phyloP scores from a whole-genome alignment of 208 protist genomes.

The Trypanosoma caninum region DNA sequence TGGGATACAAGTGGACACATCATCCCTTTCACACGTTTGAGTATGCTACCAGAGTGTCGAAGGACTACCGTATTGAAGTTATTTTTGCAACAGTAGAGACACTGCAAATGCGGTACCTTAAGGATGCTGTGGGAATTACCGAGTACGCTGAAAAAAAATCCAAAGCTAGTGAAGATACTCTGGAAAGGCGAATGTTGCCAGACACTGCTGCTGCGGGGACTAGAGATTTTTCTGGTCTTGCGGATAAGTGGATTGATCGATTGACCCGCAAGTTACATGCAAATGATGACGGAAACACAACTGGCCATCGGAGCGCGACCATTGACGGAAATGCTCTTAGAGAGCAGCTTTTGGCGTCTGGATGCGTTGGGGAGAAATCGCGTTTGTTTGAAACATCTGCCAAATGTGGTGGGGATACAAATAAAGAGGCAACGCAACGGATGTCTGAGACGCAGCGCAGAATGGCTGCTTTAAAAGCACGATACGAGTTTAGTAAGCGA shows the following conservation, averaged over 20 bases:
- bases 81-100: conserved; percentile 86
- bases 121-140: conserved; percentile 67
- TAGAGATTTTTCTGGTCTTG: conserved; percentile 2
- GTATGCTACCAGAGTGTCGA: conserved; percentile 83
- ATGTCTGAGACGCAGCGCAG: conserved; percentile 39
- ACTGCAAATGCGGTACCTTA: conserved; percentile 51
- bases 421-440: neutral
- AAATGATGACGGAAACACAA: conserved; percentile 12
- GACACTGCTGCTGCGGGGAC: neutral
- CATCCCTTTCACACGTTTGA: conserved; percentile 87
- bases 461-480: conserved; percentile 69
- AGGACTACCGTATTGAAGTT: conserved; percentile 91
- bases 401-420: neutral
- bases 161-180: neutral
- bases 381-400: conserved; percentile 18
- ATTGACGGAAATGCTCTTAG: conserved; percentile 69
- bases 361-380: conserved; percentile 35
- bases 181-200: neutral
- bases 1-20: conserved; percentile 84
- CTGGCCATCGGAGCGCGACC: neutral
- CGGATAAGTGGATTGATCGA: conserved; percentile 55
- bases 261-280: conserved; percentile 41
- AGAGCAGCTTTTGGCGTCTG: conserved; percentile 41
- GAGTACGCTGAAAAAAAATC: conserved; percentile 51
- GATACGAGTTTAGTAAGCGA: conserved; percentile 55